Evolutionary conservation across 2,329 filamentous ascomycete genomes (phyloP).

Genomic region (Apiospora pterosperma): DNA sequence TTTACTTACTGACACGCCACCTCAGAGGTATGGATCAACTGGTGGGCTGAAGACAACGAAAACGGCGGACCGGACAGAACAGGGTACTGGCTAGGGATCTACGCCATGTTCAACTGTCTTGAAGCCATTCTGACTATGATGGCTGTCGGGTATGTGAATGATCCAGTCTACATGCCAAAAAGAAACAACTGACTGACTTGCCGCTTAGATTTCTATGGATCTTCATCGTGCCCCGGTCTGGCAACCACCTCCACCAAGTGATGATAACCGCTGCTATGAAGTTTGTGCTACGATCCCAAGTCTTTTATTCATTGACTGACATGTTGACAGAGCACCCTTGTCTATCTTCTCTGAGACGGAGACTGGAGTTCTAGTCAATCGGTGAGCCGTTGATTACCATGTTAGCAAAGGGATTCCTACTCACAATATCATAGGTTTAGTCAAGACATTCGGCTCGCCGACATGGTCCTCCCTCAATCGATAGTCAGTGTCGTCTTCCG

Average conservation of each 20-base stretch:
- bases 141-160: conserved; percentile 5
- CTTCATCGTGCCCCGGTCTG: not conserved
- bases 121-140: not conserved
- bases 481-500: conserved; percentile 7
- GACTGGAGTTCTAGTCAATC: conserved; percentile 13
- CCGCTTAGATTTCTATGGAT: not conserved
- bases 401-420: not conserved
- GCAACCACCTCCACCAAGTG: conserved; percentile 3
- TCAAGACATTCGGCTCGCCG: conserved; percentile 10
- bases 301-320: not conserved
- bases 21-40: conserved; percentile 22
- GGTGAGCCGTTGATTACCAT: not conserved
- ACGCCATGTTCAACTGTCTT: conserved; percentile 3
- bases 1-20: not conserved
- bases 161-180: not conserved
- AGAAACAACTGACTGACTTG: not conserved
- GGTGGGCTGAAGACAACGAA: conserved; percentile 16
- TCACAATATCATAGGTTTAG: conserved; percentile 6
- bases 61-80: not conserved
- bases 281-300: not conserved
- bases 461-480: conserved; percentile 7
- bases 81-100: conserved; percentile 10
- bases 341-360: conserved; percentile 17
- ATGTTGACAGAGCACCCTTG: conserved; percentile 12
- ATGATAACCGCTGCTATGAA: conserved; percentile 5